These are phyloP conservation scores for Sclerotinia nivalis DNA, from an alignment of 2,329 filamentous ascomycete genomes.

Conservation along the genomic window DNA sequence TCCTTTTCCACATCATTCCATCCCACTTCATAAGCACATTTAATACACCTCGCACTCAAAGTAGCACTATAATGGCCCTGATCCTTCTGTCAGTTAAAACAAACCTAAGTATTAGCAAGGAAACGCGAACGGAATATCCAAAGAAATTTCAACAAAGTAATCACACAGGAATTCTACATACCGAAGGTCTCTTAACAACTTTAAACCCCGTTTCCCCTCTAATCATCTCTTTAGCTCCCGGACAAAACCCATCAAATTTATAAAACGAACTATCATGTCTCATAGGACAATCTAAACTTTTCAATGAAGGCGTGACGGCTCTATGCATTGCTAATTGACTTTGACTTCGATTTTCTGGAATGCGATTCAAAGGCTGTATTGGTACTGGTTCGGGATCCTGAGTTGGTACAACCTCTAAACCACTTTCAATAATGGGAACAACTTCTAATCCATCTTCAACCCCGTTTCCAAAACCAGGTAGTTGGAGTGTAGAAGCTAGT, in stretches of 20 bases:
- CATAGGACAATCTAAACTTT: constrained; percentile 36
- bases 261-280: constrained; percentile 39
- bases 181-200: constrained; percentile 38
- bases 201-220: constrained; percentile 38
- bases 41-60: constrained; percentile 37
- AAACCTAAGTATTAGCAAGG: constrained; percentile 23
- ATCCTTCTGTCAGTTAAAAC: constrained; percentile 26
- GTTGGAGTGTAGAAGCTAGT: constrained; percentile 31
- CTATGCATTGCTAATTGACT: constrained; percentile 27
- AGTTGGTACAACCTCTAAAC: constrained; percentile 20
- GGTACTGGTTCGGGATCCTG: constrained; percentile 12
- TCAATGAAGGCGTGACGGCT: constrained; percentile 32
- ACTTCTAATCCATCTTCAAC: constrained; percentile 37
- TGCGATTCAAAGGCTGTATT: background rate
- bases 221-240: constrained; percentile 36
- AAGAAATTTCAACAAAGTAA: background rate
- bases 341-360: constrained; percentile 13
- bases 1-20: constrained; percentile 40
- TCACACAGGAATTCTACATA: constrained; percentile 25
- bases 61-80: constrained; percentile 39
- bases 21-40: constrained; percentile 39
- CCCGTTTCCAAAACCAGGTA: constrained; percentile 32
- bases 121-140: background rate
- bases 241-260: constrained; percentile 40
- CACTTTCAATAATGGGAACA: constrained; percentile 23